phyloP scores from a whole-genome alignment of 148 eudicot species.

The Persicaria tinctoria region DNA sequence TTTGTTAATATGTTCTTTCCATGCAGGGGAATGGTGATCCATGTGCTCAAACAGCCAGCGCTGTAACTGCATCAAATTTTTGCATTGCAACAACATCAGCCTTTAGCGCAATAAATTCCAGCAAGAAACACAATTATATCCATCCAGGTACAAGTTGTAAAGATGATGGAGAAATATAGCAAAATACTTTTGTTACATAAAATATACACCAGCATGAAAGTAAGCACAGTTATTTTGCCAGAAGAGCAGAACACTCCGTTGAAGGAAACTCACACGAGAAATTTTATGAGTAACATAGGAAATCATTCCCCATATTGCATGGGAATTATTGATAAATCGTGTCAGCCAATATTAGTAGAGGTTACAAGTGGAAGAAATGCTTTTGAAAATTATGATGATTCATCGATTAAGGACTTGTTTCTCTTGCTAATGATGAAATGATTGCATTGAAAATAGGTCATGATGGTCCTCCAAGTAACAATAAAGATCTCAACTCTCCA shows the following conservation, averaged over 20 bases:
- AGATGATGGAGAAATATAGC: background rate
- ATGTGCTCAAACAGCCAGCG: background rate
- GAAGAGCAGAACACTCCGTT: slow-evolving; percentile 4
- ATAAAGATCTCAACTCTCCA: slow-evolving; percentile 15
- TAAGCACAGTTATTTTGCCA: background rate
- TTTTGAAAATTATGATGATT: slow-evolving; percentile 13
- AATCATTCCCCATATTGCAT: slow-evolving; percentile 15
- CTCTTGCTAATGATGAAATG: slow-evolving; percentile 11
- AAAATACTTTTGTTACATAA: background rate
- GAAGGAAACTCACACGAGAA: slow-evolving; percentile 12
- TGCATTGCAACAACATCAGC: background rate
- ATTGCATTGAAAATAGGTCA: slow-evolving; percentile 19
- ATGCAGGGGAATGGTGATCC: background rate
- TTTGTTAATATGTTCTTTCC: background rate
- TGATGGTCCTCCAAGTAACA: slow-evolving; percentile 12
- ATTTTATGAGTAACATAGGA: slow-evolving; percentile 11
- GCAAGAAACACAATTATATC: background rate
- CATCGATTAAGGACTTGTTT: background rate
- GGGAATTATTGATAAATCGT: slow-evolving; percentile 21
- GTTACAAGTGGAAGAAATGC: slow-evolving; percentile 17
- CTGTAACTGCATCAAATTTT: background rate
- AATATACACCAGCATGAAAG: background rate
- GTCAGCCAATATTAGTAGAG: slow-evolving; percentile 19
- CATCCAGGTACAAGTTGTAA: background rate
- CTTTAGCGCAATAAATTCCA: background rate